A percentile compares a stretch with the other conserved stretches of the same genome.
These are phyloP conservation scores for Lachnellula hyalina DNA, from an alignment of 2,329 filamentous ascomycete genomes.

Conservation along the genomic window DNA sequence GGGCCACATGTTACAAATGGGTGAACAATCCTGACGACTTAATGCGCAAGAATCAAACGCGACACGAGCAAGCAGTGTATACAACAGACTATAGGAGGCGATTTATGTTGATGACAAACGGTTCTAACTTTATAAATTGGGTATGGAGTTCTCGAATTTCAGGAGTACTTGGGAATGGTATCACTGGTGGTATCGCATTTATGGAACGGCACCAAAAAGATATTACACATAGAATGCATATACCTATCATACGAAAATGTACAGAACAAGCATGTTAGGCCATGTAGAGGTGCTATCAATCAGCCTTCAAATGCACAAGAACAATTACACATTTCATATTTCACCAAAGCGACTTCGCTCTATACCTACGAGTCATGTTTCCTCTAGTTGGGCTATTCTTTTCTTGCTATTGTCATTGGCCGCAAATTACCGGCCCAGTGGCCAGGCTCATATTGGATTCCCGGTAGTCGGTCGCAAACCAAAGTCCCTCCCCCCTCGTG, in stretches of 20 bases:
- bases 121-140: not conserved
- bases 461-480: no score
- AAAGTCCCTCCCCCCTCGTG: not conserved
- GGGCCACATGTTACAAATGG: constrained; percentile 70
- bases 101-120: no score
- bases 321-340: no score
- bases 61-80: not conserved
- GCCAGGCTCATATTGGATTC: no score
- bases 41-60: not conserved
- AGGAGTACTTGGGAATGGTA: not conserved
- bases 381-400: no score
- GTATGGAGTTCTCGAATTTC: not conserved
- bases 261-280: not conserved
- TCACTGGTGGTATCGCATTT: no score
- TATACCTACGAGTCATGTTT: no score
- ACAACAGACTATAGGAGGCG: not conserved
- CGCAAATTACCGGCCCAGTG: no score
- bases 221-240: not conserved
- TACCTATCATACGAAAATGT: not conserved
- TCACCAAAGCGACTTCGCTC: no score
- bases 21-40: constrained; percentile 16
- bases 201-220: not conserved
- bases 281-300: not conserved
- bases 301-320: not conserved
- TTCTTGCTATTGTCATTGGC: no score